phyloP scores from a whole-genome alignment of 345 rosid species.

The Euphorbia lathyris region DNA sequence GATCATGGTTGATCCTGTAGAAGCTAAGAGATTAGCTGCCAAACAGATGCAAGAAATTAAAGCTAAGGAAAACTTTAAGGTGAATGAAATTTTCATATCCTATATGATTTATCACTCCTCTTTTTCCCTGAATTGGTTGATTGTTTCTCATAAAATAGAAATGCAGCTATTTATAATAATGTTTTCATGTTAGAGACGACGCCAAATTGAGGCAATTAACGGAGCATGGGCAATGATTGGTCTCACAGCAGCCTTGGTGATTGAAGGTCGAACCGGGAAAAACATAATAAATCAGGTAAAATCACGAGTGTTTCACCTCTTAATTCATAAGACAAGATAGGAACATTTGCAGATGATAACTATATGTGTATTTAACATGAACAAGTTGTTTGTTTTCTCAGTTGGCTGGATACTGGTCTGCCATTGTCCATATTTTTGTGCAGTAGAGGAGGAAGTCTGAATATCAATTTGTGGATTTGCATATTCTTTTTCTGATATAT shows the following conservation, averaged over 20 bases:
- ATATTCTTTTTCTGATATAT: constrained; percentile 5
- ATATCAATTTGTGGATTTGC: not conserved
- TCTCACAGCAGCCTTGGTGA: constrained; percentile 65
- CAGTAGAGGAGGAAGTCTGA: constrained; percentile 17
- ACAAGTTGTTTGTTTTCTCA: constrained; percentile 28
- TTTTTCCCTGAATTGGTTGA: not conserved
- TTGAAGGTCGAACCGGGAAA: constrained; percentile 85
- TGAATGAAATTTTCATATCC: constrained; percentile 15
- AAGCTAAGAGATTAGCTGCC: constrained; percentile 82
- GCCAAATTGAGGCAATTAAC: constrained; percentile 82
- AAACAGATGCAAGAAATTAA: constrained; percentile 61
- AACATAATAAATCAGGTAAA: constrained; percentile 64
- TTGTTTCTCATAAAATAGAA: not conserved
- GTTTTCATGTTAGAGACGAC: constrained; percentile 47
- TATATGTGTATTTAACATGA: constrained; percentile 1
- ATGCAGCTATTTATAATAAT: not conserved
- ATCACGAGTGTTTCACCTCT: not conserved
- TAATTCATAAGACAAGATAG: not conserved
- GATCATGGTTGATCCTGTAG: constrained; percentile 88
- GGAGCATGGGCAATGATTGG: constrained; percentile 98
- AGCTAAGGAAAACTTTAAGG: constrained; percentile 68
- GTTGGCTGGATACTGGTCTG: constrained; percentile 73
- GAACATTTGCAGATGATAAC: not conserved
- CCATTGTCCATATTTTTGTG: constrained; percentile 39
- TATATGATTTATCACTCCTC: not conserved